Conservation (phyloP, 345 rosid species). For the Citrus mangshanensis region DNA sequence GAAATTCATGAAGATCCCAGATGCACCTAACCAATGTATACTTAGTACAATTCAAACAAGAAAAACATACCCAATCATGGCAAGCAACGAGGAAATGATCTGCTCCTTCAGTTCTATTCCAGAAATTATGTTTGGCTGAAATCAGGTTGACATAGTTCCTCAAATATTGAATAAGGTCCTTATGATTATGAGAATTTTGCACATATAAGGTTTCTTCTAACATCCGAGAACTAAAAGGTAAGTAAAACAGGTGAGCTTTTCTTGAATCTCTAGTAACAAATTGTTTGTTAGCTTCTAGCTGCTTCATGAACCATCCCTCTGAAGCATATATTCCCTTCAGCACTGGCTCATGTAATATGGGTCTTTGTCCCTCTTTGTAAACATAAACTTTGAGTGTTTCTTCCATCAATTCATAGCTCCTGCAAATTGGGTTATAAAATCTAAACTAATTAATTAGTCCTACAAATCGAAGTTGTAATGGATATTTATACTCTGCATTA, state of each 20-base stretch:
- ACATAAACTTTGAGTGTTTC: conserved; percentile 70
- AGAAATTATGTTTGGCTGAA: conserved; percentile 61
- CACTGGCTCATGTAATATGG: conserved; percentile 64
- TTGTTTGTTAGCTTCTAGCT: conserved; percentile 56
- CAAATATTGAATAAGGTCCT: conserved; percentile 58
- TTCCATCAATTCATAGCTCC: conserved; percentile 98
- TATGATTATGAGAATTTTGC: conserved; percentile 60
- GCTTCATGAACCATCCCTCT: conserved; percentile 99
- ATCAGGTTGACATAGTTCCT: conserved; percentile 61
- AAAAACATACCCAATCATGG: conserved; percentile 83
- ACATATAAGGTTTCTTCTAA: conserved; percentile 72
- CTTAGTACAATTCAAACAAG: neutral
- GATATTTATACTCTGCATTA: conserved; percentile 4
- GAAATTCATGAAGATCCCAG: neutral
- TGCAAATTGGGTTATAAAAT: conserved; percentile 26
- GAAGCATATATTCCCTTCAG: conserved; percentile 94
- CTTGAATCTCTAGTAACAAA: conserved; percentile 58
- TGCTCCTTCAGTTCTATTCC: conserved; percentile 88
- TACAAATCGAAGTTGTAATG: neutral
- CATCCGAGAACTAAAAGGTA: conserved; percentile 87
- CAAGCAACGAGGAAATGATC: conserved; percentile 97
- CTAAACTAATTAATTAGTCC: conserved; percentile 5
- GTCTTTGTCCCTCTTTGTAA: conserved; percentile 82
- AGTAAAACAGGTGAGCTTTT: conserved; percentile 84
- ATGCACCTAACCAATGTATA: neutral